phyloP scores from a whole-genome alignment of 805 yeast species.

The Candida coquimbonensis region DNA sequence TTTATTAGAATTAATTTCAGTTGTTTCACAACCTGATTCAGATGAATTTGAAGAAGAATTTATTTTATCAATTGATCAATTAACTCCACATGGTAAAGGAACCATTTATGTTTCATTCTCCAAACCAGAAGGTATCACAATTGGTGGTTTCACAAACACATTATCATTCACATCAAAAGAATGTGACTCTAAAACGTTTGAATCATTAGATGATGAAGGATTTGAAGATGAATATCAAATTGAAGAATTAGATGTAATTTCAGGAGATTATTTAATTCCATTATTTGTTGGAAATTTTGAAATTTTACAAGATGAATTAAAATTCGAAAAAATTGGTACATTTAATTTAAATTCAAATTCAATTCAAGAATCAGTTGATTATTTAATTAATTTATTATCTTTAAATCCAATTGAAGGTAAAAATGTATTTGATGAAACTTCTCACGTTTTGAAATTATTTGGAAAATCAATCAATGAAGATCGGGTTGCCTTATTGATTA shows the following conservation, averaged over 20 bases:
- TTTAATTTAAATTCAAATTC: constrained; percentile 47
- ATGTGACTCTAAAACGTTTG: constrained; percentile 63
- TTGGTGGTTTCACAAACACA: constrained; percentile 53
- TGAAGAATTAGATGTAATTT: constrained; percentile 63
- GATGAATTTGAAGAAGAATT: constrained; percentile 54
- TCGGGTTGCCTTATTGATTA: constrained; percentile 34
- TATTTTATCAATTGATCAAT: constrained; percentile 62
- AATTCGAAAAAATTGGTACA: constrained; percentile 55
- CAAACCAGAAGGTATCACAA: constrained; percentile 45
- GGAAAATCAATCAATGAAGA: constrained; percentile 59
- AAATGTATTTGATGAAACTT: constrained; percentile 38
- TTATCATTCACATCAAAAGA: constrained; percentile 75
- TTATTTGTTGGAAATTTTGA: constrained; percentile 73
- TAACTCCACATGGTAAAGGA: constrained; percentile 66
- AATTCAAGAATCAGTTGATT: constrained; percentile 51
- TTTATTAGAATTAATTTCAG: constrained; percentile 70
- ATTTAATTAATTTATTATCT: constrained; percentile 45
- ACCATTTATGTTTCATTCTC: constrained; percentile 71
- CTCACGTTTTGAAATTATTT: constrained; percentile 71
- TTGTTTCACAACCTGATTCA: constrained; percentile 54
- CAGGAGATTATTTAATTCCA: constrained; percentile 81
- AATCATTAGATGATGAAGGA: constrained; percentile 64
- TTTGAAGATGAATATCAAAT: constrained; percentile 91
- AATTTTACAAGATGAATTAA: constrained; percentile 64
- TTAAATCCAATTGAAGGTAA: constrained; percentile 72